A percentile compares a stretch with the other conserved stretches of the same genome.
Conservation (phyloP, 371 early-diverging fungal species). For the Rhizomucor miehei region DNA sequence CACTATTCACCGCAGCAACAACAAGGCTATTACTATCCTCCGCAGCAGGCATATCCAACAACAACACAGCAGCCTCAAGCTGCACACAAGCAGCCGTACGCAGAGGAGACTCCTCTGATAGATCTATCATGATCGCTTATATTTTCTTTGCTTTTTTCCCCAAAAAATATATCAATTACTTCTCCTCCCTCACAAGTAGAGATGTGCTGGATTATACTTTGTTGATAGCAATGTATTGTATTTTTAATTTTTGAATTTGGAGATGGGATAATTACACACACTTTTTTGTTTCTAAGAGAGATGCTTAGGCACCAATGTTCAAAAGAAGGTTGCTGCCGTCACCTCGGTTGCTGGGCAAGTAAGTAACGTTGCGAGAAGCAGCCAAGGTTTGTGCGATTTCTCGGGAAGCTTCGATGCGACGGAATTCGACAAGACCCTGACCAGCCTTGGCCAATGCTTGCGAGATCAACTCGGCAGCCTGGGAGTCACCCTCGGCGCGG, state of each 20-base stretch:
- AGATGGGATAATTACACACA: too few species aligned
- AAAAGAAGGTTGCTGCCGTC: conserved; percentile 56
- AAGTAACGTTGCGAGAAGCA: conserved; percentile 85
- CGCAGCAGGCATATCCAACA: conserved; percentile 6
- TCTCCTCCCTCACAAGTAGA: too few species aligned
- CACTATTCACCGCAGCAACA: conserved; percentile 18
- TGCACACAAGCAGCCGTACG: conserved; percentile 19
- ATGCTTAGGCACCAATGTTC: conserved; percentile 15
- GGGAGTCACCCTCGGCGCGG: conserved; percentile 97
- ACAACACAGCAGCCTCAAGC: conserved; percentile 7
- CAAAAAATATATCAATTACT: too few species aligned
- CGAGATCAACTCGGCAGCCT: conserved; percentile 88
- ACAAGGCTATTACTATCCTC: conserved; percentile 11
- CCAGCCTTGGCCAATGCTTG: conserved; percentile 89
- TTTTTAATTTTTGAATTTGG: too few species aligned
- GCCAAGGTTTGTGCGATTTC: conserved; percentile 94
- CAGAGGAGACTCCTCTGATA: conserved; percentile 47
- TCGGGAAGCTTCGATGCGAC: conserved; percentile 96
- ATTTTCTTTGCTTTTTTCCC: too few species aligned
- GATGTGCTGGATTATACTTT: too few species aligned
- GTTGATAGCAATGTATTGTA: too few species aligned
- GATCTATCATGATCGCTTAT: conserved; percentile 29
- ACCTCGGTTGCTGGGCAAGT: conserved; percentile 71
- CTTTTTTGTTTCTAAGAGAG: too few species aligned
- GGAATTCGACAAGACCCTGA: conserved; percentile 86